Conservation (phyloP, 2,329 filamentous ascomycete species). For the Fusarium sororula region DNA sequence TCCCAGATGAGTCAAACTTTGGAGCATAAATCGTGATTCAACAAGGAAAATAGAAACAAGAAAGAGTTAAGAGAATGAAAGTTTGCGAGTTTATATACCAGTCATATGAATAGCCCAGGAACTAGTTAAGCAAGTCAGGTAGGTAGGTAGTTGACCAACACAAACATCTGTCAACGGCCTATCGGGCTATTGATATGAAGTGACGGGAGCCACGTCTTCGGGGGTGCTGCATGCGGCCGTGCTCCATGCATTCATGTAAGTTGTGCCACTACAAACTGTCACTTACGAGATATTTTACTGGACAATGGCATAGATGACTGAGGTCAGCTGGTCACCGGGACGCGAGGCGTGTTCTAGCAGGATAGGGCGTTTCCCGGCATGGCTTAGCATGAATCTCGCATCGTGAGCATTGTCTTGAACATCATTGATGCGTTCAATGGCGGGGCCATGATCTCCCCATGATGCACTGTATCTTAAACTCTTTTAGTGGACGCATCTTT, state of each 20-base stretch:
- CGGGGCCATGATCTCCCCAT: conserved; percentile 18
- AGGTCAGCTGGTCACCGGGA: conserved; percentile 37
- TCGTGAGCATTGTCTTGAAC: conserved; percentile 10
- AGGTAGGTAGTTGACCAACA: background rate
- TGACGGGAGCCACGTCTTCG: conserved; percentile 22
- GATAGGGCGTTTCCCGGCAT: conserved; percentile 17
- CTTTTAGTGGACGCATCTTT: conserved; percentile 5
- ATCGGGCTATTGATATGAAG: conserved; percentile 16
- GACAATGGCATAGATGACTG: conserved; percentile 10
- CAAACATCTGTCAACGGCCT: background rate
- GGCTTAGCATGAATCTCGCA: conserved; percentile 24
- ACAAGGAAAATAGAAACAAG: conserved; percentile 3
- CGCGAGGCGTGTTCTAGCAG: conserved; percentile 19
- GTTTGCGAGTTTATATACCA: conserved; percentile 26
- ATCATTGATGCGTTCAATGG: conserved; percentile 8
- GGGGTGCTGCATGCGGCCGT: conserved; percentile 18
- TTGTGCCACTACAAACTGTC: conserved; percentile 30
- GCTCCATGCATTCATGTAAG: conserved; percentile 24
- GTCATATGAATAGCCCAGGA: background rate
- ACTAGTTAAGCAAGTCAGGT: background rate
- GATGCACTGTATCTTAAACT: conserved; percentile 22
- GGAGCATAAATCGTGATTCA: background rate
- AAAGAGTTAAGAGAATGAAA: background rate
- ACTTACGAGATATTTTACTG: conserved; percentile 17
- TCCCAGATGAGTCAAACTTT: conserved; percentile 15